Evolutionary conservation across 2,329 filamentous ascomycete species (phyloP), one percentile per base, ranked within the genome.

Genomic region (Talaromyces amestolkiae): DNA sequence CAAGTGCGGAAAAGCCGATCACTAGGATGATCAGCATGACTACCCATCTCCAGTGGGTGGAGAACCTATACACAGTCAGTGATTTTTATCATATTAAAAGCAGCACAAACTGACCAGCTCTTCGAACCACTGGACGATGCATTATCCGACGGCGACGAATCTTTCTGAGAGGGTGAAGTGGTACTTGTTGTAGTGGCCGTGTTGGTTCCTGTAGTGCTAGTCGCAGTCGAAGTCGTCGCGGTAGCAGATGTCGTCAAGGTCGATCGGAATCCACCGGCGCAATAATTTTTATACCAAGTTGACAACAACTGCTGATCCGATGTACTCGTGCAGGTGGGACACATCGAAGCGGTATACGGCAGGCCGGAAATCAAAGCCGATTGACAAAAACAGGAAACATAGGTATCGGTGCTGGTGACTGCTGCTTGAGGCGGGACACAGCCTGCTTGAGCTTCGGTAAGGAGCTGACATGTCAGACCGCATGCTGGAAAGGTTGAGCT

Each of bases 1-100:
- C 90, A 72, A 92, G 85, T 65, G 82, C 82, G 15, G 84, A 79
- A 67, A 96, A 90, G 62, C 82, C 89, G 66, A 94, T 81, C 51
- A 89, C 84, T 33, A 96, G 83, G 68, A 94, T 81, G 69, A 92
- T 88, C 62, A 95, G 83, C 84, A 95, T 92, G 68, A 94, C 83
- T 54, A 96, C 86, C 91, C 91, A 96, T 80, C 88, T 84, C 81
- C 86, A 92, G 76, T 94, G 91, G 33, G 81, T 83, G 8, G 84
- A 83, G 59, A 91, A 79, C 90, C 90, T 92, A 67, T 19, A 19
- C 31, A 31, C 33, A 3, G 39, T 54, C 19, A 56, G 58, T 33
- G 56, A 53, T n/a, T 4, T 27, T 22, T 3, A 33, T 22, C 22
- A n/a, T 22, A 5, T 31, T 7, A 6, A 17, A 45, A 31, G 7